Evolutionary conservation across 306 rosid genomes (phyloP).

Genomic region (Urtica urens): DNA sequence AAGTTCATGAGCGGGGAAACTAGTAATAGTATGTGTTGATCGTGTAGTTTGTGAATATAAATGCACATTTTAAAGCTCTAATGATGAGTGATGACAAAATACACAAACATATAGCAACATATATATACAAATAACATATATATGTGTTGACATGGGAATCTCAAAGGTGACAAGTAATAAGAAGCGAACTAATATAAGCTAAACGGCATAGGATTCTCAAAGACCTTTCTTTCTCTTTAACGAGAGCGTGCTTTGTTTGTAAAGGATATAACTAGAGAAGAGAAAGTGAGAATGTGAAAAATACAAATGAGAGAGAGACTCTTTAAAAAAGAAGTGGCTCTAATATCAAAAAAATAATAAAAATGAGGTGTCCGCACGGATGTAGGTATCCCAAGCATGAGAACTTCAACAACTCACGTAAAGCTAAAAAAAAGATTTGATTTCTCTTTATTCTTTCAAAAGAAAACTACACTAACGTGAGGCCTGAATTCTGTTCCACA

Average conservation of each 20-base stretch:
- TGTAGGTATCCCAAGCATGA: constrained; percentile 82
- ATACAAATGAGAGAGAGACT: constrained; percentile 29
- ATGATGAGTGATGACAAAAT: constrained; percentile 20
- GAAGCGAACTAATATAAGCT: constrained; percentile 46
- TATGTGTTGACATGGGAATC: constrained; percentile 42
- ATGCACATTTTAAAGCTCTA: constrained; percentile 13
- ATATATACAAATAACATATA: background rate
- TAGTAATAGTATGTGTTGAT: no score
- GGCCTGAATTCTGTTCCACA: constrained; percentile 57
- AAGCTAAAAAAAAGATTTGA: constrained; percentile 33
- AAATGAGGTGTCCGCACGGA: constrained; percentile 45
- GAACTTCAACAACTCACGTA: constrained; percentile 51
- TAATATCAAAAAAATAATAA: constrained; percentile 29
- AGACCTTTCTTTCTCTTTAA: constrained; percentile 32
- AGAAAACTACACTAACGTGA: constrained; percentile 21
- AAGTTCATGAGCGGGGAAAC: no score
- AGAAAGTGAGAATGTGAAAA: constrained; percentile 51
- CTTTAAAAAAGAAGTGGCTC: constrained; percentile 72
- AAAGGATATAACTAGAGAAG: constrained; percentile 47
- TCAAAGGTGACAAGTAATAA: constrained; percentile 57
- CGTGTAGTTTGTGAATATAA: background rate
- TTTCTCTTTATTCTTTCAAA: background rate
- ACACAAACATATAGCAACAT: background rate
- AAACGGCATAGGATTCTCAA: constrained; percentile 87
- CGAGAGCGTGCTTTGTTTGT: constrained; percentile 46